Base-by-base conservation (phyloP, 129 eudicot genomes). In the Pittosporum tobira region DNA sequence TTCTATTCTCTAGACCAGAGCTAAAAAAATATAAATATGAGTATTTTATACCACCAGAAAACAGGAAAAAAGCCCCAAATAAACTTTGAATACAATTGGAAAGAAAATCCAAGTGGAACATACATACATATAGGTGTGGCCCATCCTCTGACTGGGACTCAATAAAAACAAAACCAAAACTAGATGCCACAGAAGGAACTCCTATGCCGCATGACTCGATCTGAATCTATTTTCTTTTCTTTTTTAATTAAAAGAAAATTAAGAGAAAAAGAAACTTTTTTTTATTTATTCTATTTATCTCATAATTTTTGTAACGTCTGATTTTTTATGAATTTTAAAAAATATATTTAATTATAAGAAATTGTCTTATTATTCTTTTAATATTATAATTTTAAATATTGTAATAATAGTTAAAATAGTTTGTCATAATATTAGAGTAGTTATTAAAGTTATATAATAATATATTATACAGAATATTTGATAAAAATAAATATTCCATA, bases 1-100 rank as follows among this genome's bases (percentile, higher is more conserved):
- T 45, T 44, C 54, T 46, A 61, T 61, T 61, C 66, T 26, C 66
- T n/a, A 2, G 40, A 37, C 31, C 11, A 24, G 9, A 52, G 37
- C 3, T 3, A 20, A 19, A 49, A 1, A 21, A 49, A 48, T 50
- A 50, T 50, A 22, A 7, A 50, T 23, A 9, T 19, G 4, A 0
- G 9, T 50, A 5, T 50, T 50, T 50, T 50, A 50, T 19, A 20
- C 9, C 15, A 10, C 13, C 20, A 6, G 20, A 44, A 1, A 44
- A 8, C 19, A 48, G 51, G 42, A 23, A 29, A 15, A 21, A 59
- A 60, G 16, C 18, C 16, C 34, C 6, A 42, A 40, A 20, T 19
- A 4, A 15, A 38, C 14, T 1, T 2, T 23, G 42, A 44, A 12
- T 52, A 43, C 65, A 44, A 61, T 25, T 61, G 42, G 66, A 46